phyloP scores from a whole-genome alignment of 2,329 filamentous ascomycete species.

The Botryotinia calthae region DNA sequence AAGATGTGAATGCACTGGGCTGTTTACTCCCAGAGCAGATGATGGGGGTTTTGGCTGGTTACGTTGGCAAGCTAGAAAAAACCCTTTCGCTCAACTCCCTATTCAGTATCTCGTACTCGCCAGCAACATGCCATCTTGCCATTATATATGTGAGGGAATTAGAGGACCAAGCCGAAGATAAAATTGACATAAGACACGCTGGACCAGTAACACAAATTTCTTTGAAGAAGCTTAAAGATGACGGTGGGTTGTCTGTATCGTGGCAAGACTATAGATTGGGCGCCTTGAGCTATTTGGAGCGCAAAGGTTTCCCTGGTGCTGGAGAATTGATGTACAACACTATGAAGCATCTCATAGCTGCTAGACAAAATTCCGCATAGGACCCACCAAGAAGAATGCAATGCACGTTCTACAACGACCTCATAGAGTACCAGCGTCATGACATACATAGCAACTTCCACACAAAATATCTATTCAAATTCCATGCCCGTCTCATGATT shows the following conservation, averaged over 20 bases:
- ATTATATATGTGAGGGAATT: slow-evolving; percentile 54
- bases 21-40: slow-evolving; percentile 47
- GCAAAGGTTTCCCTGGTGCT: slow-evolving; percentile 62
- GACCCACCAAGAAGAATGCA: not conserved
- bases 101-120: slow-evolving; percentile 60
- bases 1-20: slow-evolving; percentile 59
- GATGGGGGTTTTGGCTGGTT: slow-evolving; percentile 49
- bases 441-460: not conserved
- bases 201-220: slow-evolving; percentile 70
- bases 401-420: not conserved
- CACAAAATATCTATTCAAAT: not conserved
- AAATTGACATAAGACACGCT: slow-evolving; percentile 52
- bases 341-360: slow-evolving; percentile 67
- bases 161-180: slow-evolving; percentile 52
- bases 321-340: slow-evolving; percentile 74
- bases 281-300: slow-evolving; percentile 67
- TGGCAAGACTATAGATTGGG: slow-evolving; percentile 75
- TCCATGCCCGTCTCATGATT: not conserved
- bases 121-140: slow-evolving; percentile 54
- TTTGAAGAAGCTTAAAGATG: slow-evolving; percentile 58
- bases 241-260: slow-evolving; percentile 62
- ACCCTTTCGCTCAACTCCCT: slow-evolving; percentile 48
- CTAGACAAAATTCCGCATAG: slow-evolving; percentile 4
- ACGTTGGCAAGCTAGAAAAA: slow-evolving; percentile 50
- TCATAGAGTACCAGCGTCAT: not conserved